phyloP scores from a whole-genome alignment of 192 early-diverging fungal species.

The Rhizophagus prolifer region DNA sequence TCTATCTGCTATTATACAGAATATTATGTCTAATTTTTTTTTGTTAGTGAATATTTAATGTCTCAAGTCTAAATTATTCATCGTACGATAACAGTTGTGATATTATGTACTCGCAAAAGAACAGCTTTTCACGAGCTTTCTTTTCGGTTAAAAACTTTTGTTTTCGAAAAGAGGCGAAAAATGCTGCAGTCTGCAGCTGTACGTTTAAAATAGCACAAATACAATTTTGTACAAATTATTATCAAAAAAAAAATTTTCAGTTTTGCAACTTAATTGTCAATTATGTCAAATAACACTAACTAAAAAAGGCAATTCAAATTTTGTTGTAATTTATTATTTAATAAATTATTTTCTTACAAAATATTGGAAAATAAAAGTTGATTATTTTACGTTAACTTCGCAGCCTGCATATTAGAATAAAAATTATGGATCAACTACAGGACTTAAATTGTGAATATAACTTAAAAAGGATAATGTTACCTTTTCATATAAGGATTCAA shows the following conservation, averaged over 20 bases:
- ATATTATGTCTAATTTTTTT: too few relatives aligned
- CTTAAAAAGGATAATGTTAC: constrained; percentile 35
- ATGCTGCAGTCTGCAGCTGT: not conserved
- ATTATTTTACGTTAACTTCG: not conserved
- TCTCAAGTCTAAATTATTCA: too few relatives aligned
- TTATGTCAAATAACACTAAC: too few relatives aligned
- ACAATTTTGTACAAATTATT: too few relatives aligned
- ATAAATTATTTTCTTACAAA: too few relatives aligned
- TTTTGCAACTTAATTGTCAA: too few relatives aligned
- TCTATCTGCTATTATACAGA: too few relatives aligned
- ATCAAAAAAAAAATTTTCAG: too few relatives aligned
- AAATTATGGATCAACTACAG: not conserved
- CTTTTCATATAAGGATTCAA: constrained; percentile 94
- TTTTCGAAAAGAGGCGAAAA: not conserved
- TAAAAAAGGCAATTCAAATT: too few relatives aligned
- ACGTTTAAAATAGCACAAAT: not conserved
- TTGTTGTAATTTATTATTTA: too few relatives aligned
- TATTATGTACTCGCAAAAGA: not conserved
- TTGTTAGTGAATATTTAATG: too few relatives aligned
- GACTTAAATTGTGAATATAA: not conserved
- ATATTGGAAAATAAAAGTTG: too few relatives aligned
- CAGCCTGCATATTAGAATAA: not conserved
- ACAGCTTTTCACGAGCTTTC: not conserved
- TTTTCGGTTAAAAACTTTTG: not conserved
- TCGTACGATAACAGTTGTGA: not conserved